Evolutionary conservation across 257 asterid genomes (phyloP).

Genomic region (Fraxinus cuspidata): DNA sequence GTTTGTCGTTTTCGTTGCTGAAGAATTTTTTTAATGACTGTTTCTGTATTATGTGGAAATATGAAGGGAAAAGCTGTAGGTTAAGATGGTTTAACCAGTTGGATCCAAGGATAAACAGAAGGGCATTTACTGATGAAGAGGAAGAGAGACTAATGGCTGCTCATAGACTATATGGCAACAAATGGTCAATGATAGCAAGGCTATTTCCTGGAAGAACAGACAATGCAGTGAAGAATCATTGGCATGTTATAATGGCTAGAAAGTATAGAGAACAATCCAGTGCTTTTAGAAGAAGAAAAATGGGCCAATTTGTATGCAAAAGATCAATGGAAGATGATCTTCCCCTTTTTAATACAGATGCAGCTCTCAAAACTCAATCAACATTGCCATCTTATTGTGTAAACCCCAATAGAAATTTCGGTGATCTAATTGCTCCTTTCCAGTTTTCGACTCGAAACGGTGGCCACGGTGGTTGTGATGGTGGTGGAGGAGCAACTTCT

Average conservation of each 20-base stretch:
- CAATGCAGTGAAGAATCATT: constrained; percentile 87
- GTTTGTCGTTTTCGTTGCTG: not conserved
- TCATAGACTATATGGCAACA: constrained; percentile 84
- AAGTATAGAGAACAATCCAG: constrained; percentile 80
- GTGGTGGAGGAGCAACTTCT: constrained; percentile 23
- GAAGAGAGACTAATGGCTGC: constrained; percentile 91
- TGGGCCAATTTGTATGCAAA: constrained; percentile 57
- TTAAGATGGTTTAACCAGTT: constrained; percentile 90
- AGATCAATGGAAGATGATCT: constrained; percentile 30
- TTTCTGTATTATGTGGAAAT: not conserved
- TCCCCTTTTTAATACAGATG: constrained; percentile 2
- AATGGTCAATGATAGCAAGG: constrained; percentile 94
- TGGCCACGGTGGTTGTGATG: constrained; percentile 10
- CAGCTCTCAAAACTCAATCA: constrained; percentile 19
- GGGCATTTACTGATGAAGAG: constrained; percentile 84
- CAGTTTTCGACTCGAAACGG: not conserved
- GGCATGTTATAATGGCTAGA: constrained; percentile 94
- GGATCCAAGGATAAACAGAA: constrained; percentile 80
- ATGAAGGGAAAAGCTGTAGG: constrained; percentile 79
- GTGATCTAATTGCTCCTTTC: not conserved
- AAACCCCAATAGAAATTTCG: not conserved
- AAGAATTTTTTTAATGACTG: not conserved
- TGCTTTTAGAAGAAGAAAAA: constrained; percentile 66
- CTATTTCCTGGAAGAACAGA: constrained; percentile 91
- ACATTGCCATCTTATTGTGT: constrained; percentile 6